Evolutionary conservation across 306 rosid species (phyloP).

Genomic region (Vicia villosa): DNA sequence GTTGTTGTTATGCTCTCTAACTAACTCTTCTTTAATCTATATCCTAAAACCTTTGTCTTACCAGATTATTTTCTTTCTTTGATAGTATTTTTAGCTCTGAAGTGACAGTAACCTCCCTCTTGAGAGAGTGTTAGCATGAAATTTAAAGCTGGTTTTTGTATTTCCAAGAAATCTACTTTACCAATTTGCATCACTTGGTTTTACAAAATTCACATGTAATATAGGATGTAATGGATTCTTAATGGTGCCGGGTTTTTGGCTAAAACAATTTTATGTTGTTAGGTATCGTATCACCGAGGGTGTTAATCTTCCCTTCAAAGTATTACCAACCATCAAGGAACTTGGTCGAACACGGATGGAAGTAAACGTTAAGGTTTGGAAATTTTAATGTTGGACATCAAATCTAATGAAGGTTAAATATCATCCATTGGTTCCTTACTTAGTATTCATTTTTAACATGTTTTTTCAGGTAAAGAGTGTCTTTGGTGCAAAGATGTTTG

Average conservation of each 20-base stretch:
- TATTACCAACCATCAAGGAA: conserved; percentile 91
- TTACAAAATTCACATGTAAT: conserved; percentile 7
- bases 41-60: background rate
- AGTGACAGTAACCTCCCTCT: conserved; percentile 23
- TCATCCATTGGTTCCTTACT: conserved; percentile 21
- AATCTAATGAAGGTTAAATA: conserved; percentile 16
- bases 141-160: conserved; percentile 7
- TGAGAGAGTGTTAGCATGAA: conserved; percentile 9
- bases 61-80: conserved; percentile 26
- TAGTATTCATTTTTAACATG: conserved; percentile 19
- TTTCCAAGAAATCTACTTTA: conserved; percentile 17
- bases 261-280: conserved; percentile 25
- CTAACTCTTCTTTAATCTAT: no score
- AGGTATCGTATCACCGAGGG: conserved; percentile 98
- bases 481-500: conserved; percentile 92
- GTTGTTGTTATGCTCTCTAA: conserved; percentile 9
- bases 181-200: conserved; percentile 20
- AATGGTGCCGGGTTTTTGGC: background rate
- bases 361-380: conserved; percentile 86
- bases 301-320: conserved; percentile 94
- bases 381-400: conserved; percentile 17
- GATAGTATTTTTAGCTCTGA: background rate
- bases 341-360: conserved; percentile 94
- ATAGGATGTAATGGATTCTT: background rate
- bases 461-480: conserved; percentile 85